A percentile compares a stretch with the other conserved stretches of the same genome.
Conservation (phyloP, 2,329 filamentous ascomycete genomes). For the Didymosphaeria variabile region DNA sequence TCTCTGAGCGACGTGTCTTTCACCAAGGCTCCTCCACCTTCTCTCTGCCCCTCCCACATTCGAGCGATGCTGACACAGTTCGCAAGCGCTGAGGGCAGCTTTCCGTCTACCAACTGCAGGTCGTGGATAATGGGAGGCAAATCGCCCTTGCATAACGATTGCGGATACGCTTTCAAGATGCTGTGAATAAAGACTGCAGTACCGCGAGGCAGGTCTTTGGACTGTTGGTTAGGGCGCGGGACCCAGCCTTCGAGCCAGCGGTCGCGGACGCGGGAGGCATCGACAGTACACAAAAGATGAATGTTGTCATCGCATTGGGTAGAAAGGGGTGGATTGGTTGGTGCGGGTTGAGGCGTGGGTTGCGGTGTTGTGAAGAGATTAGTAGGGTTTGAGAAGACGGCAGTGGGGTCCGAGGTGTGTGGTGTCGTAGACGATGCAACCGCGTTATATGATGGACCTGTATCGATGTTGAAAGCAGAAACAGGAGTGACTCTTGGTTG, state of each 20-base stretch:
- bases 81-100: background rate
- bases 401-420: background rate
- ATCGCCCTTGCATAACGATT: background rate
- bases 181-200: constrained; percentile 6
- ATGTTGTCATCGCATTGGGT: background rate
- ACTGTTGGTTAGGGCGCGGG: background rate
- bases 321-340: background rate
- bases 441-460: background rate
- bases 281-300: constrained; percentile 1
- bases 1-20: background rate
- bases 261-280: constrained; percentile 2
- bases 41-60: constrained; percentile 7
- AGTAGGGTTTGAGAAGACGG: background rate
- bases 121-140: background rate
- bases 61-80: constrained; percentile 1
- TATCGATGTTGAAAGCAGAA: background rate
- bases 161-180: background rate
- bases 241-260: constrained; percentile 12
- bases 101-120: background rate
- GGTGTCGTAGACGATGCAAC: background rate
- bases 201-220: background rate
- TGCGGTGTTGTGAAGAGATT: background rate
- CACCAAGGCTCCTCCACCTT: background rate
- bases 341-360: background rate
- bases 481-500: background rate